Base-by-base conservation (phyloP, 257 asterid genomes). In the Nicotiana undulata region DNA sequence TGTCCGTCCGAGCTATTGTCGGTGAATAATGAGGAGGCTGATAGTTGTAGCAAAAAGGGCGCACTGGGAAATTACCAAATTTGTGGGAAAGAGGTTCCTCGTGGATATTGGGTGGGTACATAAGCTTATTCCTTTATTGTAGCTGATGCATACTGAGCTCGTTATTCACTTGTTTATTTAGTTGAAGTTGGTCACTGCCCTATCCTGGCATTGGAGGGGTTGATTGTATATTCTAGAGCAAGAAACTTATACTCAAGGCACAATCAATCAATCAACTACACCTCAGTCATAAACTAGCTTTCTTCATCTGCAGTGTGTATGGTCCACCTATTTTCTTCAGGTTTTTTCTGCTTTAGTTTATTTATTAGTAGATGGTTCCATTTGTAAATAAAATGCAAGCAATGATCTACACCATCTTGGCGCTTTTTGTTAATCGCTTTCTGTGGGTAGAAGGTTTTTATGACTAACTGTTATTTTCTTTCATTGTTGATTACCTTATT, bases 21-120 rank as follows among this genome's bases (percentile, higher is more conserved):
- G 51, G 82, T 85, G 67, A 81, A 80, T 67, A 49, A 74, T 16
- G 81, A 83, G 75, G 91, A 83, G 81, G 81, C 79, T 67, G 86
- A 72, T 20, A 82, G 88, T 85, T 86, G 68, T 86, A 85, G 80
- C 26, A 85, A 83, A 82, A 86, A 87, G 61, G 91, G 82, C 12
- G 82, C 78, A 79, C 82, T 86, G 55, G 84, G 84, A 80, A 87
- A 85, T 86, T 90, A 84, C 85, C 87, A 88, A 75, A 96, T 96
- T 83, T 96, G 99, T 80, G 98, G 99, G 67, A 85, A 91, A 84
- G 98, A 91, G 82, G 88, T 94, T 81, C 99, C 99, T 68, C 96
- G 95, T 79, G 98, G 99, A 83, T 92, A 92, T 85, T 96, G 99
- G 99, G 99, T 96, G 88, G 68, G 95, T 15, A 74, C 79, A 74